Base-by-base conservation (phyloP, 345 rosid genomes). In the Salix brachista region DNA sequence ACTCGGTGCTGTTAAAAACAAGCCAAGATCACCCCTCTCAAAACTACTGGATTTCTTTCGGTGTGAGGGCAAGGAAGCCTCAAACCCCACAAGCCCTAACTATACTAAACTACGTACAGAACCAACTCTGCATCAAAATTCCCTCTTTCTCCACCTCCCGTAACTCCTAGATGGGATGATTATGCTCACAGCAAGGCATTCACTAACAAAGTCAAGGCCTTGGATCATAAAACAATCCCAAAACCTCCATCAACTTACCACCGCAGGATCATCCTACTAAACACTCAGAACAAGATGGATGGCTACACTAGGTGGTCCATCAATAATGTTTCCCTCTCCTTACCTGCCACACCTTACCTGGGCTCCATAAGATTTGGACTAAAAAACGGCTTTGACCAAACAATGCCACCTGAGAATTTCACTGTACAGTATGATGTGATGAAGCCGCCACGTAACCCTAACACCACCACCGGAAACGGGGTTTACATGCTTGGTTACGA, bases 331-430 rank as follows among this genome's bases (percentile, higher is more conserved):
- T 91, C 99, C 5, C 83, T 93, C 0, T 30, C 64, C 8, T 73
- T 89, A 0, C 93, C 97, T 2, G 2, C 85, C 0, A 95, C 99
- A 6, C 97, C 99, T n/a, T 95, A 91, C 72, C 71, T 95, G 18
- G 97, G 91, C 4, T 81, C 97, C 39, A 81, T 96, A 2, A 92
- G 87, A 61, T 84, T 77, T 64, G 76, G 80, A 26, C 72, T 96
- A 3, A 79, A 39, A 46, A 7, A 18, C 14, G 93, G 80, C 1
- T 95, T 84, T 46, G 83, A 84, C 36, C 80, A 68, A 8, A 75
- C 28, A 64, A 39, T 39, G 10, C 97, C 94, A 10, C 97, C 96
- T 0, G 90, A 73, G 41, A 65, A 13, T 65, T 92, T 79, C 73
- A 75, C 86, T 0, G 8, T 0, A 13, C 71, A 73, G 2, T 93